Percentiles rank a stretch among this genome's conserved stretches.
phyloP scores from a whole-genome alignment of 176 grass and related monocot species.

The Triticum monococcum region DNA sequence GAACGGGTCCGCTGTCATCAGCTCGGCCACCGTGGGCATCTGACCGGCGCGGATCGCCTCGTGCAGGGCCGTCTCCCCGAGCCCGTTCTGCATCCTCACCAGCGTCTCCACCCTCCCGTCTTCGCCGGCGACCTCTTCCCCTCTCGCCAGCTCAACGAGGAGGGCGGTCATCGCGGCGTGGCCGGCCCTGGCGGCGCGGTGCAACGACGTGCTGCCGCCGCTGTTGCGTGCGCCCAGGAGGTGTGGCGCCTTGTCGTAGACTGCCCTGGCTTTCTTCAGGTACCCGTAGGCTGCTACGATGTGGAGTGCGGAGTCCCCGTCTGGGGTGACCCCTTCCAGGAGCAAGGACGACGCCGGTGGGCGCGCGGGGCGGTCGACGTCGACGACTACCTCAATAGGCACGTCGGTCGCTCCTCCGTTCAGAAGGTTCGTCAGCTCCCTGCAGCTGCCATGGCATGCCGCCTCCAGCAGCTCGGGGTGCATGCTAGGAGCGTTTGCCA shows the following conservation, averaged over 20 bases:
- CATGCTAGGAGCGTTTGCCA: background rate
- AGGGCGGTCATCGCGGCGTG: background rate
- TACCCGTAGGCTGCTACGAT: background rate
- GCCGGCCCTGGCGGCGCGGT: constrained; percentile 4
- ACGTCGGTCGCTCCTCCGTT: background rate
- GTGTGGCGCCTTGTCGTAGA: background rate
- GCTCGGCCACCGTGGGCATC: background rate
- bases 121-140: background rate
- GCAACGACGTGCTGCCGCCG: background rate
- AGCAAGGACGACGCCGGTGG: background rate
- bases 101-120: background rate
- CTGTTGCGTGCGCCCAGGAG: constrained; percentile 6
- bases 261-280: background rate
- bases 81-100: background rate
- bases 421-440: background rate
- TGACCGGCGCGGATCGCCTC: background rate
- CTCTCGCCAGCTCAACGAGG: background rate
- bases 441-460: background rate
- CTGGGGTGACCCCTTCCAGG: constrained; percentile 15
- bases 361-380: background rate
- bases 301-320: constrained; percentile 4
- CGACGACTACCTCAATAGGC: background rate
- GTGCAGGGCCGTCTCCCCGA: constrained; percentile 2
- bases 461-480: background rate
- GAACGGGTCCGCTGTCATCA: background rate